Conservation (phyloP, 768 basidiomycete genomes). For the Mycena metata region DNA sequence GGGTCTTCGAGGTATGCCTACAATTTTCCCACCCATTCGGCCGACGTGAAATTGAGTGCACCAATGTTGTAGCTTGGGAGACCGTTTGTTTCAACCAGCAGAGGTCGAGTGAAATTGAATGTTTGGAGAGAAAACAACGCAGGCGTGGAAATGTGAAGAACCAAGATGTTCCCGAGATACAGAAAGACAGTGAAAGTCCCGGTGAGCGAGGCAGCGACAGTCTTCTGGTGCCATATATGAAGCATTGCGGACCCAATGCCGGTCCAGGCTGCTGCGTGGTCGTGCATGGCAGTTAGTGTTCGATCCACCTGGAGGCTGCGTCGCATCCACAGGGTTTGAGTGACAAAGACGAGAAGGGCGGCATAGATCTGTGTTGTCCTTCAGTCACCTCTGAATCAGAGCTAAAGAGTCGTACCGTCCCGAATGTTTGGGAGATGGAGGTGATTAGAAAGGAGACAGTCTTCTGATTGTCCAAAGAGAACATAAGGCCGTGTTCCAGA, state of each 20-base stretch:
- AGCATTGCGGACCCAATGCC: conserved; percentile 40
- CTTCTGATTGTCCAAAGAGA: no score
- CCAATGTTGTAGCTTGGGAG: conserved; percentile 6
- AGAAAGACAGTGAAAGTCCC: conserved; percentile 27
- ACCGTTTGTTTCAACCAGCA: background rate
- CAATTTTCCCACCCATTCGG: no score
- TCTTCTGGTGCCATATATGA: conserved; percentile 36
- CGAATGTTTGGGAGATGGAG: no score
- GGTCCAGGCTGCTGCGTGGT: conserved; percentile 39
- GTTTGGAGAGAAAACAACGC: conserved; percentile 40
- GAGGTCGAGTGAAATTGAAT: background rate
- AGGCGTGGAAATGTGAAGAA: conserved; percentile 40
- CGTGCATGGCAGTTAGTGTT: conserved; percentile 40
- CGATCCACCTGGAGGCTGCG: conserved; percentile 17
- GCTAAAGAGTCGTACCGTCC: no score
- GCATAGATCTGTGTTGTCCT: conserved; percentile 8
- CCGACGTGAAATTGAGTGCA: no score
- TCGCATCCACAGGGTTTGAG: conserved; percentile 37
- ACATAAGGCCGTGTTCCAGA: no score
- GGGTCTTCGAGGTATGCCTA: no score
- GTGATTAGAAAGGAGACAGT: no score
- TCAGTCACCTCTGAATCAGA: no score
- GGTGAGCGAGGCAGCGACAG: conserved; percentile 29
- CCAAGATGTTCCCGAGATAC: conserved; percentile 39
- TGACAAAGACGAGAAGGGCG: conserved; percentile 35